A percentile compares a stretch with the other conserved stretches of the same genome.
phyloP scores from a whole-genome alignment of 805 yeast genomes.

The Kazachstania africana region DNA sequence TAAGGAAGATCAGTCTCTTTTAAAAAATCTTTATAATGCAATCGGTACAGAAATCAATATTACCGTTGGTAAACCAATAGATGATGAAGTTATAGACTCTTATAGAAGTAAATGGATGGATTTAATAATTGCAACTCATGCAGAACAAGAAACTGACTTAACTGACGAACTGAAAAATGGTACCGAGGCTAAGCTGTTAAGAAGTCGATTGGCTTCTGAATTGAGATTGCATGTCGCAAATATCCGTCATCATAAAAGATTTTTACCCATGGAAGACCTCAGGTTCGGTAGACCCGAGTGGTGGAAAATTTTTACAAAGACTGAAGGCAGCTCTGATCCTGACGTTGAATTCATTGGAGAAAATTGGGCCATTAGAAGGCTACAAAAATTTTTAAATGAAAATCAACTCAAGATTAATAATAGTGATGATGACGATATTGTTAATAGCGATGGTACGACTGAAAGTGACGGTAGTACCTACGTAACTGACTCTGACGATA shows the following conservation, averaged over 20 bases:
- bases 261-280: constrained; percentile 52
- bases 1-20: constrained; percentile 35
- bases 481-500: no score
- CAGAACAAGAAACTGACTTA: constrained; percentile 40
- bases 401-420: constrained; percentile 7
- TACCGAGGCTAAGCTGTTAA: constrained; percentile 46
- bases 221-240: constrained; percentile 51
- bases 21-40: constrained; percentile 49
- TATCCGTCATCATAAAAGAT: constrained; percentile 29
- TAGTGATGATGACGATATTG: background rate
- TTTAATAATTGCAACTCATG: constrained; percentile 43
- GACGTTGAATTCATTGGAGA: constrained; percentile 62
- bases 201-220: constrained; percentile 60
- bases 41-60: constrained; percentile 58
- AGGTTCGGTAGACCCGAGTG: constrained; percentile 56
- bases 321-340: constrained; percentile 59
- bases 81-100: constrained; percentile 43
- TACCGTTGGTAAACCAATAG: constrained; percentile 59
- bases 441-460: background rate
- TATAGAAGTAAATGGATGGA: constrained; percentile 64
- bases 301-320: constrained; percentile 58
- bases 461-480: no score
- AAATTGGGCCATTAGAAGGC: constrained; percentile 72
- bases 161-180: constrained; percentile 54
- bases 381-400: constrained; percentile 36